Conservation (phyloP, 305 asterid genomes). For the Fraxinus baroniana region DNA sequence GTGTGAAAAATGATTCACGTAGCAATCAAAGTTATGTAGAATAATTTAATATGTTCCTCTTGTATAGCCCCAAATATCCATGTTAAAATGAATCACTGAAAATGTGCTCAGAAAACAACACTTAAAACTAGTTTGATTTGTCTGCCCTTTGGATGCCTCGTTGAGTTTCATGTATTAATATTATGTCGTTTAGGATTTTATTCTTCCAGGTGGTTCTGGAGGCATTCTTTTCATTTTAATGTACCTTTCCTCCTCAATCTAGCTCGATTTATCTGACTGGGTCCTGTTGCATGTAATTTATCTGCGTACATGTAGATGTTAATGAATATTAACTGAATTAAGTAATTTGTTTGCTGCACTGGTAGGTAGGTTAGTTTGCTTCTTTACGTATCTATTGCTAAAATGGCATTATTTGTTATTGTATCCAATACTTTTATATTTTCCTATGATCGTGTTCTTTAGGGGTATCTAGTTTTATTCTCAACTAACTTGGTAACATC, state of each 20-base stretch:
- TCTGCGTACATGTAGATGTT: constrained; percentile 12
- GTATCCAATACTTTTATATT: neutral
- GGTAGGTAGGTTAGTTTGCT: neutral
- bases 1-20: neutral
- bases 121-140: neutral
- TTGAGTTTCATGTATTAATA: constrained; percentile 11
- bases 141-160: neutral
- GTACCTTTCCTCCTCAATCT: constrained; percentile 4
- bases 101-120: neutral
- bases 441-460: neutral
- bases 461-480: constrained; percentile 6
- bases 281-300: neutral
- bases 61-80: neutral
- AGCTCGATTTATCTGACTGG: constrained; percentile 1
- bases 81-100: neutral
- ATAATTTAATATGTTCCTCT: neutral
- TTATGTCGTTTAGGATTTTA: constrained; percentile 1
- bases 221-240: constrained; percentile 14
- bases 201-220: constrained; percentile 13
- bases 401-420: neutral
- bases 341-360: neutral
- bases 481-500: constrained; percentile 31
- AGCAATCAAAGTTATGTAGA: neutral
- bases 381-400: neutral
- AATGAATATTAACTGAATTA: constrained; percentile 5